Conservation (phyloP, 139 green algal species). For the Nannochloris sp. region DNA sequence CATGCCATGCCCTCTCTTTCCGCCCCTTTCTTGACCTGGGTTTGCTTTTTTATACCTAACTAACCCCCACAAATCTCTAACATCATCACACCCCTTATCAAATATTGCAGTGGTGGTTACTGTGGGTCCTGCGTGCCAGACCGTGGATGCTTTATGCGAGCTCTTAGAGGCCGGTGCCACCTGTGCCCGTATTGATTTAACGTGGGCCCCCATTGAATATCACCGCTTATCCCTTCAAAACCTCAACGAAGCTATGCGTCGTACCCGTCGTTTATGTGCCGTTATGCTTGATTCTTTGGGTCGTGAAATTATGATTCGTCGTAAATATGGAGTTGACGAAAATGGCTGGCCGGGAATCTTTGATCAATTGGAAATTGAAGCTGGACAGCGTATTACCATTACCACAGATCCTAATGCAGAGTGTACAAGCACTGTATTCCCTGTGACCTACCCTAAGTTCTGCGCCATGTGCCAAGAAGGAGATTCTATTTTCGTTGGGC, state of each 20-base stretch:
- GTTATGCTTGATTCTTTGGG: constrained; percentile 81
- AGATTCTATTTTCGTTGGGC: constrained; percentile 80
- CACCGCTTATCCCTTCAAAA: constrained; percentile 68
- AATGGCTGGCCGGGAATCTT: constrained; percentile 58
- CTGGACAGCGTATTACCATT: constrained; percentile 26
- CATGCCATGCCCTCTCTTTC: no score
- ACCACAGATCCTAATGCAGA: constrained; percentile 39
- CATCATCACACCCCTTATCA: not conserved
- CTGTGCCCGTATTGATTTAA: constrained; percentile 69
- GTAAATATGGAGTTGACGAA: constrained; percentile 54
- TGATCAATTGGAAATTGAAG: constrained; percentile 36
- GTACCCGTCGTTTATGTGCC: constrained; percentile 57
- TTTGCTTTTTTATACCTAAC: no score
- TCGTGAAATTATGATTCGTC: constrained; percentile 63
- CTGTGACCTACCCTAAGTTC: constrained; percentile 77
- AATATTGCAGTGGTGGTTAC: constrained; percentile 55
- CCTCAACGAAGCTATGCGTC: constrained; percentile 63
- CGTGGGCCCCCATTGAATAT: constrained; percentile 68
- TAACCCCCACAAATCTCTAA: no score
- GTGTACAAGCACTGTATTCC: constrained; percentile 45
- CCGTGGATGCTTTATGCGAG: constrained; percentile 61
- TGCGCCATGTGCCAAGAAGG: constrained; percentile 50
- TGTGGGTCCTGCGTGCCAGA: constrained; percentile 73
- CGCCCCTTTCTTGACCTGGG: no score
- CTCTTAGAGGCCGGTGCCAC: constrained; percentile 60